phyloP scores from a whole-genome alignment of 768 basidiomycete species.

The Saitozyma podzolica region DNA sequence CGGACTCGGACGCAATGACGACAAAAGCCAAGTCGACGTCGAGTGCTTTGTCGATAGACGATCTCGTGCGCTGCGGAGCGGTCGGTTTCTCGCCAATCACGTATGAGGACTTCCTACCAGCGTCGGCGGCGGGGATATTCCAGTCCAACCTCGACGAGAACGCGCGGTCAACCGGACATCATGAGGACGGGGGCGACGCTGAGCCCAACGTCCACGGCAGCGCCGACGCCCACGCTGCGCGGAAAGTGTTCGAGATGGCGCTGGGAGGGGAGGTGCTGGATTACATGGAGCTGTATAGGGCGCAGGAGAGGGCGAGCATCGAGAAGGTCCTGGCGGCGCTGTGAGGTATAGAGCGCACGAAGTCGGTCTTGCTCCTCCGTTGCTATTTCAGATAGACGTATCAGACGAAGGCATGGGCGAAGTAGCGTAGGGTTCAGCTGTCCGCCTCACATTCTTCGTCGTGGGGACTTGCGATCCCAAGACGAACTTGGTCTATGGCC shows the following conservation, averaged over 20 bases:
- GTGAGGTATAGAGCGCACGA: not conserved
- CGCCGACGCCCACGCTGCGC: conserved; percentile 14
- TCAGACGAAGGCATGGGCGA: too few species aligned
- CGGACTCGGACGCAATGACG: not conserved
- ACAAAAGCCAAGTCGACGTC: conserved; percentile 4
- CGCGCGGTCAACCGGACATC: conserved; percentile 1
- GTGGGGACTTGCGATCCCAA: too few species aligned
- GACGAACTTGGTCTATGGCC: too few species aligned
- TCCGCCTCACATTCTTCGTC: too few species aligned
- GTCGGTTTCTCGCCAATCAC: conserved; percentile 33
- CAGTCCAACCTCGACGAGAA: conserved; percentile 38
- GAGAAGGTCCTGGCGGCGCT: conserved; percentile 4
- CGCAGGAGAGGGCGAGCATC: conserved; percentile 25
- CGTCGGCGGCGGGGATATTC: conserved; percentile 50
- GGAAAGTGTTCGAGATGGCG: conserved; percentile 32
- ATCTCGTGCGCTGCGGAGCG: conserved; percentile 25
- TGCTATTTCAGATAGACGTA: too few species aligned
- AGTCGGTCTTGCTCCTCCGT: too few species aligned
- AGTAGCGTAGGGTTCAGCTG: too few species aligned
- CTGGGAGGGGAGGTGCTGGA: conserved; percentile 33
- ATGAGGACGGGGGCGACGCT: not conserved
- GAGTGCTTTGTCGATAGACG: conserved; percentile 16
- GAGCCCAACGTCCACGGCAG: not conserved
- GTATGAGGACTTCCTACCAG: conserved; percentile 50
- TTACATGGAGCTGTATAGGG: conserved; percentile 37